These are phyloP conservation scores for Puccinia polysora DNA, from an alignment of 1,284 basidiomycete genomes.

Conservation along the genomic window DNA sequence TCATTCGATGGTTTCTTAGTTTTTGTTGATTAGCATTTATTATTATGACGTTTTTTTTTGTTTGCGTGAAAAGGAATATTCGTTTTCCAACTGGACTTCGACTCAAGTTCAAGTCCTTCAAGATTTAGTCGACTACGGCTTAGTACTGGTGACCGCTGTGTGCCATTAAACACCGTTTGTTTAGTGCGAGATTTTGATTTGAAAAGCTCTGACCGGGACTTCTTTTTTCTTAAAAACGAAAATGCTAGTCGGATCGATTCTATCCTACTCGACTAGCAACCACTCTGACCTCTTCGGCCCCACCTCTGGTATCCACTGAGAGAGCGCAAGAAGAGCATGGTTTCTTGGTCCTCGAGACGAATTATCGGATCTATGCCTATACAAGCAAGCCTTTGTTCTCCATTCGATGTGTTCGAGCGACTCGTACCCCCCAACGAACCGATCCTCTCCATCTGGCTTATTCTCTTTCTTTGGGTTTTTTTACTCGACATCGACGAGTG, in stretches of 20 bases:
- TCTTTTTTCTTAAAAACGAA: conserved; percentile 18
- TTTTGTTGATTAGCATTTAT: too few relatives aligned
- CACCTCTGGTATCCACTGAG: conserved; percentile 62
- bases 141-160: conserved; percentile 63
- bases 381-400: conserved; percentile 62
- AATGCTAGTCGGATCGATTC: conserved; percentile 64
- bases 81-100: conserved; percentile 70
- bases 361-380: conserved; percentile 97
- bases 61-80: conserved; percentile 67
- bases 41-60: too few relatives aligned
- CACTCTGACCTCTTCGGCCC: conserved; percentile 75
- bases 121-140: conserved; percentile 88
- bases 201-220: conserved; percentile 25
- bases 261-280: conserved; percentile 94
- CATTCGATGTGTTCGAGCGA: background rate
- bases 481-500: background rate
- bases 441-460: background rate
- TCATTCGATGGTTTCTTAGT: too few relatives aligned
- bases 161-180: background rate
- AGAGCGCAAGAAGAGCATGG: conserved; percentile 64
- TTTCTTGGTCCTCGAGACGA: conserved; percentile 95
- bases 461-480: background rate
- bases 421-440: background rate
- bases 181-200: background rate
- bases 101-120: conserved; percentile 81